Conservation (phyloP, 805 yeast genomes). For the Wickerhamomyces xylosicus region DNA sequence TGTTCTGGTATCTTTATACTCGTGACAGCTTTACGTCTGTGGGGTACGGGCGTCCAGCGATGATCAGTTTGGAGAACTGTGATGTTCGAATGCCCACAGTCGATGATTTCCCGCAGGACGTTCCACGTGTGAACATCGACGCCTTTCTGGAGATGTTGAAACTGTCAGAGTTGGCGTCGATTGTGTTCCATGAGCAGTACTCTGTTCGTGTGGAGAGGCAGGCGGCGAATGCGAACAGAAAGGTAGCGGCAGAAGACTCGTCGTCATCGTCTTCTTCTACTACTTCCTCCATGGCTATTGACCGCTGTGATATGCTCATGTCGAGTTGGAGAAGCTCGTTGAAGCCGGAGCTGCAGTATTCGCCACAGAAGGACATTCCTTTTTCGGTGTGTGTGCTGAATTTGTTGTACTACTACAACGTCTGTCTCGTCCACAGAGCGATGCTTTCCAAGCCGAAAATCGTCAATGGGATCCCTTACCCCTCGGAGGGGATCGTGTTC, state of each 20-base stretch:
- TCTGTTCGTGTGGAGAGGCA: conserved; percentile 55
- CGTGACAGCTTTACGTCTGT: conserved; percentile 62
- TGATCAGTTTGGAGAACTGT: conserved; percentile 61
- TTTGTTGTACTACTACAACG: conserved; percentile 62
- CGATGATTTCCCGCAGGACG: conserved; percentile 54
- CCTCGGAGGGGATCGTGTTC: conserved; percentile 52
- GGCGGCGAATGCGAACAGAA: too few relatives aligned
- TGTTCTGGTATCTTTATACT: conserved; percentile 72
- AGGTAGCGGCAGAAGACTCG: too few relatives aligned
- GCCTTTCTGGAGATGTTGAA: conserved; percentile 55
- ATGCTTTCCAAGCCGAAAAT: conserved; percentile 37
- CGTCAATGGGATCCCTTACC: conserved; percentile 19
- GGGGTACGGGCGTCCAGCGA: conserved; percentile 65
- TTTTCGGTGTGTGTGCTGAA: conserved; percentile 50
- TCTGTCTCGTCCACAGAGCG: conserved; percentile 62
- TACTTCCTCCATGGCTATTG: conserved; percentile 31
- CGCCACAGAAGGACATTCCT: conserved; percentile 37
- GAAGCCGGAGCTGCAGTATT: conserved; percentile 52
- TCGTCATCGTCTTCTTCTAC: conserved; percentile 28
- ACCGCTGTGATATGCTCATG: conserved; percentile 65
- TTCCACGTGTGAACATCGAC: conserved; percentile 38
- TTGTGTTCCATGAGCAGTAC: conserved; percentile 58
- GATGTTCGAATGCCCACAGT: conserved; percentile 63
- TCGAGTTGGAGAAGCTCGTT: conserved; percentile 65
- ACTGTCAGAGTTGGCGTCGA: conserved; percentile 61